Evolutionary conservation across 129 eudicot genomes (phyloP), one percentile per base, ranked within the genome.

Genomic region (Helianthus tuberosus): DNA sequence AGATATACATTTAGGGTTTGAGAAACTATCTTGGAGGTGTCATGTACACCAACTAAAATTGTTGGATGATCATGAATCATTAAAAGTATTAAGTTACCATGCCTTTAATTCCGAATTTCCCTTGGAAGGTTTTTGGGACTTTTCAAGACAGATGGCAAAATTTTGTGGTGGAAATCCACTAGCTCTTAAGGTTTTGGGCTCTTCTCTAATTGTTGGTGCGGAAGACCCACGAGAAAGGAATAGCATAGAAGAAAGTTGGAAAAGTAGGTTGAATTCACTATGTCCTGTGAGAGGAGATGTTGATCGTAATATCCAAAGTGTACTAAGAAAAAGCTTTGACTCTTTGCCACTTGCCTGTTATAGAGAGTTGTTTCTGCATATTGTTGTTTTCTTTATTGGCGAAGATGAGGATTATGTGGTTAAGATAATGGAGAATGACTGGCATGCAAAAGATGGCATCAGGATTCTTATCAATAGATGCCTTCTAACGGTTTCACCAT

Each of bases 51-150:
- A 43, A 50, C 74, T 73, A 23, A 3, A 51, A 20, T 46, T 41
- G 5, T 54, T 82, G 8, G 16, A 51, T 4, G 9, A 8, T 11
- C 27, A 36, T 23, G 78, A 79, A 63, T 69, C 84, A 4, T 23
- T 78, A 13, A 68, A 79, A 64, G 54, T 78, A 15, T 78, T 79
- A 20, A 44, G 84, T 75, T 83, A 71, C n/a, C 77, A 79, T 75
- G 87, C 87, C 38, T 78, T 78, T 44, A 73, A 75, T 39, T 36
- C 80, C 39, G 72, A 27, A 9, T 17, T 20, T 64, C 82, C 71
- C 0, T 46, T 17, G 35, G 61, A 36, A 23, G 75, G 29, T 27
- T 66, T n/a, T 27, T 0, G 39, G 7, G 59, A 60, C 16, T 54
- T 64, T 5, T 14, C 75, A 10, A 3, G 14, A 35, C 16, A 38